Conservation (phyloP, 108 stramenopile genomes). For the Fistulifera pelliculosa region DNA sequence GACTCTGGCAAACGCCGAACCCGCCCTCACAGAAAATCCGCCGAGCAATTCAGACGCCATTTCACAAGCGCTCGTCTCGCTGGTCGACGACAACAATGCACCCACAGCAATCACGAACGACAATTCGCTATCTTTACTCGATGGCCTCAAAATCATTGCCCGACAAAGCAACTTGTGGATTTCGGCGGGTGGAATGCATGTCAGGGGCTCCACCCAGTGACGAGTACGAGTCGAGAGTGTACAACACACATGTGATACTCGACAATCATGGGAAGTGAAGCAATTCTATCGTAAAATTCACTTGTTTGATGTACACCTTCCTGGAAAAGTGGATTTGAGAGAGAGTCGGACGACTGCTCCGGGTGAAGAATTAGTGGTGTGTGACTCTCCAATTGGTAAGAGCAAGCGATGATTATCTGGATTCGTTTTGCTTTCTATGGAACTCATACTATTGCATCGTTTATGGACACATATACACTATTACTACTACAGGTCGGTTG, state of each 20-base stretch:
- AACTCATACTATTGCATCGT: no score
- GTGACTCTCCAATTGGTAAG: slow-evolving; percentile 78
- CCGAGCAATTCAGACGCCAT: not conserved
- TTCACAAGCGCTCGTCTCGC: not conserved
- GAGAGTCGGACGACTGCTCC: slow-evolving; percentile 80
- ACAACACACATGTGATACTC: slow-evolving; percentile 94
- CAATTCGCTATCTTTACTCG: slow-evolving; percentile 36
- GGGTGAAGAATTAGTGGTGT: slow-evolving; percentile 66
- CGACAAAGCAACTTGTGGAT: slow-evolving; percentile 57
- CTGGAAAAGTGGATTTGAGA: slow-evolving; percentile 52
- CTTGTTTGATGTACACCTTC: slow-evolving; percentile 90
- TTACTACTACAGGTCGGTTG: slow-evolving; percentile 42
- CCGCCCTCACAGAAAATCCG: slow-evolving; percentile 13
- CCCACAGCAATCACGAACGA: not conserved
- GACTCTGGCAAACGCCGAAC: slow-evolving; percentile 65
- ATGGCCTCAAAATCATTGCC: slow-evolving; percentile 63
- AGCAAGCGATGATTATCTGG: not conserved
- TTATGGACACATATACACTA: not conserved
- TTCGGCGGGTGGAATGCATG: slow-evolving; percentile 75
- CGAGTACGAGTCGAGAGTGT: slow-evolving; percentile 39
- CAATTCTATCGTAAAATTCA: slow-evolving; percentile 87
- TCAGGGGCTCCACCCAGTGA: slow-evolving; percentile 28
- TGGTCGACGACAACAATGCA: not conserved
- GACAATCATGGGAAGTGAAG: slow-evolving; percentile 53
- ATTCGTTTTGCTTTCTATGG: no score